Conservation (phyloP, 805 yeast species). For the Ogataea henricii region DNA sequence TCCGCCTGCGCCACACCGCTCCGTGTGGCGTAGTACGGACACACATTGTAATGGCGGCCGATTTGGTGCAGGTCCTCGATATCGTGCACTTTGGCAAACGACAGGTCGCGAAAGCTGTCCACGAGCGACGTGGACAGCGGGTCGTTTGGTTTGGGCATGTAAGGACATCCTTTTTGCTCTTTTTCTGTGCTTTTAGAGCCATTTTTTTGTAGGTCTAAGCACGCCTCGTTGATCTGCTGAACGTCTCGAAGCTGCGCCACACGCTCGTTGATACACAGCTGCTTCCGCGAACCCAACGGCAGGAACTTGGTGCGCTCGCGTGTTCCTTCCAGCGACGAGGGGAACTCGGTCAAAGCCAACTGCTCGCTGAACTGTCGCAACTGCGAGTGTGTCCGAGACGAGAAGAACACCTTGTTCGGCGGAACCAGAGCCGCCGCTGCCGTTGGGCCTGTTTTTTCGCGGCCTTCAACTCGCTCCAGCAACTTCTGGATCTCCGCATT, state of each 20-base stretch:
- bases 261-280: conserved; percentile 72
- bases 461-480: conserved; percentile 43
- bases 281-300: conserved; percentile 83
- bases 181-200: conserved; percentile 2
- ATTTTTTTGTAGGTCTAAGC: conserved; percentile 64
- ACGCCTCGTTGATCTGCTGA: conserved; percentile 73
- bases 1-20: conserved; percentile 61
- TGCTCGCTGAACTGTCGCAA: conserved; percentile 79
- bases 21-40: conserved; percentile 83
- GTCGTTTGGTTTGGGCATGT: conserved; percentile 39
- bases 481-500: conserved; percentile 51
- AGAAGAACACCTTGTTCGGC: conserved; percentile 56
- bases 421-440: conserved; percentile 13
- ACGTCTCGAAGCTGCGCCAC: conserved; percentile 51
- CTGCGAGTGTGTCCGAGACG: conserved; percentile 93
- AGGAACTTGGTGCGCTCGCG: conserved; percentile 63
- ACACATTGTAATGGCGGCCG: conserved; percentile 58
- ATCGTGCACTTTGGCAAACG: conserved; percentile 61
- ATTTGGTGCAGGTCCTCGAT: conserved; percentile 73
- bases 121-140: conserved; percentile 34
- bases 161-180: conserved; percentile 40
- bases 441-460: conserved; percentile 20
- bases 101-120: conserved; percentile 53
- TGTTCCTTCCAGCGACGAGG: conserved; percentile 52
- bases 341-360: conserved; percentile 59